A percentile compares a stretch with the other conserved stretches of the same genome.
Evolutionary conservation across 371 early-diverging fungal genomes (phyloP).

Genomic region (Mortierella sp.): DNA sequence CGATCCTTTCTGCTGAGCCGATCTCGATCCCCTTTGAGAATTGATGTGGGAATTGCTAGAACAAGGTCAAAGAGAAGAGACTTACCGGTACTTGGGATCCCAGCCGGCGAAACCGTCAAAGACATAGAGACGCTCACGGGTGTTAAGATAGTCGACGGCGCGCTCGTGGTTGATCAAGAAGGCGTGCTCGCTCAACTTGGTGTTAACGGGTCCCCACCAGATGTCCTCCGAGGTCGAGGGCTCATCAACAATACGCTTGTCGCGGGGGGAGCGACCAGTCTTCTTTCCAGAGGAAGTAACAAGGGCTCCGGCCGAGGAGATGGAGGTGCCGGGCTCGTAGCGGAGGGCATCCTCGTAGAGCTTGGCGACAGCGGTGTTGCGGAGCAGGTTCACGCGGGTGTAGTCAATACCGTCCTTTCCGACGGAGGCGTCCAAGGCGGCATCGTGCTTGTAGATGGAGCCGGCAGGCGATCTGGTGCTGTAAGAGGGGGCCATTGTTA

Average conservation of each 20-base stretch:
- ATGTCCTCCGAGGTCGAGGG: constrained; percentile 83
- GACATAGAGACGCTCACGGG: constrained; percentile 92
- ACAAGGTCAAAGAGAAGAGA: not conserved
- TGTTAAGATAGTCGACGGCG: constrained; percentile 96
- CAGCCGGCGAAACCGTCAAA: constrained; percentile 95
- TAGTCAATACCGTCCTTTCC: constrained; percentile 53
- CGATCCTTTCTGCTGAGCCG: not conserved
- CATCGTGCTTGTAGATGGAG: constrained; percentile 34
- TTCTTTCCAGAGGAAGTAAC: constrained; percentile 92
- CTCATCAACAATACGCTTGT: constrained; percentile 97
- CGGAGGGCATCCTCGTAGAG: constrained; percentile 95
- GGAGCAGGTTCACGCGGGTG: constrained; percentile 68
- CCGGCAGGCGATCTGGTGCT: constrained; percentile 15
- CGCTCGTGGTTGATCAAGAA: constrained; percentile 96
- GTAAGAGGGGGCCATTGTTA: constrained; percentile 11
- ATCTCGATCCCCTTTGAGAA: not conserved
- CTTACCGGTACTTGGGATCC: constrained; percentile 92
- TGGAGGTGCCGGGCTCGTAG: constrained; percentile 89
- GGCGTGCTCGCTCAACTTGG: constrained; percentile 84
- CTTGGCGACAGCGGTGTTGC: constrained; percentile 81
- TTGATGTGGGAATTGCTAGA: too few species aligned
- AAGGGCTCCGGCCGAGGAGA: constrained; percentile 92
- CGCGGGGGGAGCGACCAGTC: constrained; percentile 89
- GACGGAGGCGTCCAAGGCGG: constrained; percentile 28
- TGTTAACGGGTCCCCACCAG: constrained; percentile 98